Evolutionary conservation across 2,329 filamentous ascomycete genomes (phyloP), one percentile per base, ranked within the genome.

Genomic region (Zymoseptoria tritici): DNA sequence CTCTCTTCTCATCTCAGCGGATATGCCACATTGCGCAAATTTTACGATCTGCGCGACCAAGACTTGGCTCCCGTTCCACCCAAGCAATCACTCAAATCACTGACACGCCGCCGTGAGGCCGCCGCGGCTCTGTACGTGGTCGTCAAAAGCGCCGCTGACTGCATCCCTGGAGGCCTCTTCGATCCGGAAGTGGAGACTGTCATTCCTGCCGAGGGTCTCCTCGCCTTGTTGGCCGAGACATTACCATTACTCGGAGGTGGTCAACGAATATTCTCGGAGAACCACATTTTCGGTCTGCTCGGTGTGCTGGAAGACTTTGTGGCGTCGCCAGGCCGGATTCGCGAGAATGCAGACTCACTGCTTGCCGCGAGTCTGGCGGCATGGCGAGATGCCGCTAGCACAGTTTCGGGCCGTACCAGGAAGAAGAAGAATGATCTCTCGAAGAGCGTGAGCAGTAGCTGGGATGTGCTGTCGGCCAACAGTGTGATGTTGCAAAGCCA

Each of bases 121-220:
- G 89, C 88, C 0, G 80, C 83, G 51, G 87, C 90, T 1, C 79
- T 97, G 55, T 80, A 90, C 51, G 88, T 90, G n/a, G 87, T 96
- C 60, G 89, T 97, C 67, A 84, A 87, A 57, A 94, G 89, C 71
- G 88, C 93, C 2, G 88, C 90, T 59, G 91, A 96, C 73, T 93
- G 90, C 71, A 96, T 97, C 67, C 89, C 90, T 59, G 93, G 93
- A 58, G 93, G 93, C 1, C 79, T 97, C 2, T 96, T 91, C 72
- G 92, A 97, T 70, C 85, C 86, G 22, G 83, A 84, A 19, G 84
- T 89, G 11, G 89, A 92, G 69, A 86, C 90, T 0, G 90, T 96
- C 6, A 88, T 97, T 19, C 90, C 90, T 67, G 89, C 95, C 63
- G 93, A 97, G 68, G 92, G 92, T 56, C 76, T 97, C 21, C 80